Evolutionary conservation across 495 filamentous ascomycete species (phyloP).

Genomic region (Achaetomiella virescens): DNA sequence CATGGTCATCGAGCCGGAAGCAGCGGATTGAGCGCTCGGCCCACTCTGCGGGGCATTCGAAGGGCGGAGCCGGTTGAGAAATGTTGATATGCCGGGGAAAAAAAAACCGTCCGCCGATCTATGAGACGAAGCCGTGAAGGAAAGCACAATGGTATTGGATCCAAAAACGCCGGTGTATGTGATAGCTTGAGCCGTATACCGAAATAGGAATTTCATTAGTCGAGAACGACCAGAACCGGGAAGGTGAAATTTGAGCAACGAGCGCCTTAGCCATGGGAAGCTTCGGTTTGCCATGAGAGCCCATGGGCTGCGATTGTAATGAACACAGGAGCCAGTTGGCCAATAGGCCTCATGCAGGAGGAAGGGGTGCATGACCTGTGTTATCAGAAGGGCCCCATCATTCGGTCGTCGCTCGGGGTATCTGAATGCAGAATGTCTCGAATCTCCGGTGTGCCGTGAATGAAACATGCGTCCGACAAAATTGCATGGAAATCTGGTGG

Average conservation of each 20-base stretch:
- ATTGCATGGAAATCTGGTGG: slow-evolving; percentile 20
- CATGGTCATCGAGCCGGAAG: neutral
- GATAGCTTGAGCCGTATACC: slow-evolving; percentile 31
- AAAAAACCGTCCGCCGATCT: slow-evolving; percentile 24
- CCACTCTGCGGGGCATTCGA: neutral
- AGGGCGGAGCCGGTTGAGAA: neutral
- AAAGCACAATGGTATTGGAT: slow-evolving; percentile 17
- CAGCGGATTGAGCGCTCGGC: neutral
- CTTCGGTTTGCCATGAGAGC: neutral
- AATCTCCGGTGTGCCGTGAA: slow-evolving; percentile 26
- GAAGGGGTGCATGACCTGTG: neutral
- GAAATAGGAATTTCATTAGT: slow-evolving; percentile 26
- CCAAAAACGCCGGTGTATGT: slow-evolving; percentile 33
- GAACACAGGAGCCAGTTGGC: neutral
- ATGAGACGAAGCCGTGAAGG: slow-evolving; percentile 23
- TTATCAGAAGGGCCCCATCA: neutral
- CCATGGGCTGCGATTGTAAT: neutral
- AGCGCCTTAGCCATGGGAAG: neutral
- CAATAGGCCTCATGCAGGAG: neutral
- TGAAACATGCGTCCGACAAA: slow-evolving; percentile 18
- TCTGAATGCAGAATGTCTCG: slow-evolving; percentile 38
- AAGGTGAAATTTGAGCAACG: neutral
- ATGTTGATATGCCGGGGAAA: slow-evolving; percentile 10
- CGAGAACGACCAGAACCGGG: slow-evolving; percentile 14
- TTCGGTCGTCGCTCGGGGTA: slow-evolving; percentile 25